Evolutionary conservation across 2,329 filamentous ascomycete species (phyloP), one percentile per base, ranked within the genome.

Genomic region (Penicillium sp.): DNA sequence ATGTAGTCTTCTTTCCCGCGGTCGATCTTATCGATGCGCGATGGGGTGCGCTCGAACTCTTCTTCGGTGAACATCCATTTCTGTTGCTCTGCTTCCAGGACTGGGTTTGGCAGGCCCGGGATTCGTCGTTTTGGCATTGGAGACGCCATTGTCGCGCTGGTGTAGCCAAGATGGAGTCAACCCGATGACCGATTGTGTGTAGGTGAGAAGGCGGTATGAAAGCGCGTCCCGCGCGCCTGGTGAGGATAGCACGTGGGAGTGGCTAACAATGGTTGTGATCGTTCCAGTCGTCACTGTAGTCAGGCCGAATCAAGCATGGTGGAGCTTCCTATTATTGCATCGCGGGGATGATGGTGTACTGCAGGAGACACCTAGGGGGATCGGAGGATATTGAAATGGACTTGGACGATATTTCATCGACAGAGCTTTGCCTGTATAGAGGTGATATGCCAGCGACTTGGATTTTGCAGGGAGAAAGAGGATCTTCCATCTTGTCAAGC

Each of bases 31-130:
- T 95, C 88, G 12, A 90, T 72, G 51, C 95, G 84, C 44, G 89
- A 93, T 0, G 93, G 93, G 6, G 89, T 87, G 64, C 86, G 88
- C 45, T 82, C 74, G 22, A 95, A 80, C 72, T 99, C 93, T 40
- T 89, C 84, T 38, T 87, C 79, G 12, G 86, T 88, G 68, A 96
- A 97, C 47, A 89, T 80, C 93, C 93, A 99, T 77, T 97, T 92
- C 58, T 76, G 73, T 64, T 84, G 80, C 35, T 76, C 72, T 53
- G 79, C 75, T 39, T 75, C 72, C 43, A 83, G 73, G 41, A 81
- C 74, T 4, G 61, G 71, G 60, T 73, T 77, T 52, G 69, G 72
- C 25, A 67, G 69, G 36, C 60, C 64, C 29, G 71, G 70, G 30
- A 70, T 62, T 22, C 62, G 63, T 46, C 57, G 63, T 46, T 59